These are phyloP conservation scores for Pythium rishiriense DNA, from an alignment of 352 stramenopile genomes.

Conservation along the genomic window DNA sequence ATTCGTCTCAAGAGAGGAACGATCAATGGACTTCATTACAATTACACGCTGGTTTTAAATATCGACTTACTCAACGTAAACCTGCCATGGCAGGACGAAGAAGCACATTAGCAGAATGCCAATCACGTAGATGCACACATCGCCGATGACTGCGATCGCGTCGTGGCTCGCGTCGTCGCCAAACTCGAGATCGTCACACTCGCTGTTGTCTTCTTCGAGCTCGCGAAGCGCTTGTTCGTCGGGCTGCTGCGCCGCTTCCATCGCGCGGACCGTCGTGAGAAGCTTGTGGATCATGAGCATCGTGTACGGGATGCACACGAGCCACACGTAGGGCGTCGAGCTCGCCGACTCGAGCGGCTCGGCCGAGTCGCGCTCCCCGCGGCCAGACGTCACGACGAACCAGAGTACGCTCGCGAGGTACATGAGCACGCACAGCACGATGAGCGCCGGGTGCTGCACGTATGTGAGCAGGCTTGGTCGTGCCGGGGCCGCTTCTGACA, in stretches of 20 bases:
- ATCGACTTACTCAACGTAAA: slow-evolving; percentile 11
- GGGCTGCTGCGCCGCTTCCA: slow-evolving; percentile 4
- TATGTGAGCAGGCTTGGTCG: not conserved
- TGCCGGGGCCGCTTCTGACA: not conserved
- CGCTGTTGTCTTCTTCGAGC: not conserved
- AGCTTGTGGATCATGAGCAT: slow-evolving; percentile 19
- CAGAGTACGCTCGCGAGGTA: slow-evolving; percentile 22
- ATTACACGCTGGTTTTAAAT: not conserved
- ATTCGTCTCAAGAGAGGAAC: too few relatives aligned
- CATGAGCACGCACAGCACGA: not conserved
- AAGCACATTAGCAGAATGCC: slow-evolving; percentile 15
- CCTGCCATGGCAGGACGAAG: slow-evolving; percentile 7
- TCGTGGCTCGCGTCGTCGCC: slow-evolving; percentile 15
- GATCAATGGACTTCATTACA: too few relatives aligned
- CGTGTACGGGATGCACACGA: slow-evolving; percentile 21
- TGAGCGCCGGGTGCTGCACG: not conserved
- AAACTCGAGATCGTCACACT: slow-evolving; percentile 3
- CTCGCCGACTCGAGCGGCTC: not conserved
- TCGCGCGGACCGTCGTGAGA: slow-evolving; percentile 7
- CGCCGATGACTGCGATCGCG: slow-evolving; percentile 14
- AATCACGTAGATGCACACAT: slow-evolving; percentile 22
- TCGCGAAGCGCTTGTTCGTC: not conserved
- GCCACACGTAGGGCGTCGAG: slow-evolving; percentile 9
- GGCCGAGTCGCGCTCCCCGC: slow-evolving; percentile 3
- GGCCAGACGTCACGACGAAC: slow-evolving; percentile 9